Evolutionary conservation across 257 asterid genomes (phyloP), one percentile per base, ranked within the genome.

Genomic region (Eustoma russellianum): DNA sequence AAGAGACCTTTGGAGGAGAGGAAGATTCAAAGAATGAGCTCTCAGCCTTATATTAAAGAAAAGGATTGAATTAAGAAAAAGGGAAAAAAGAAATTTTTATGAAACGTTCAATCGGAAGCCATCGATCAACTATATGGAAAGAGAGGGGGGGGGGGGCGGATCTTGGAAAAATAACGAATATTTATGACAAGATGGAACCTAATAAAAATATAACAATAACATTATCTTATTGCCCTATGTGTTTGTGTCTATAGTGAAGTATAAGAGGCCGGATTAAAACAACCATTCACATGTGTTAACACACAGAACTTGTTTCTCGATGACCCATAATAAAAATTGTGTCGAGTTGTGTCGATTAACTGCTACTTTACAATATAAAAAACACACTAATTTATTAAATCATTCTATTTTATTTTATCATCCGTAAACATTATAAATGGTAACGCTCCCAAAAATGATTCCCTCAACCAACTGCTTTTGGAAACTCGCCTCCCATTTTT

Each of bases 11-110:
- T 43, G 11, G 16, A 24, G 66, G 52, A 60, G 64, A 74, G 74
- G 71, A 78, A 63, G 71, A 55, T 56, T 38, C 59, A 52, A 33
- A 71, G 41, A 48, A 55, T 17, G 60, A 56, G 63, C 59, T 52
- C 50, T 48, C 69, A 61, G 66, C 52, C 34, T 69, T 82, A 60
- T 76, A 84, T 79, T 83, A 76, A 55, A 28, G 18, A 48, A 33
- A 65, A 38, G 50, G 33, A 53, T 44, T 48, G 5, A 35, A 53
- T n/a, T 47, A 46, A 33, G 41, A 52, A 13, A 30, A 18, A 16
- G 5, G 5, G 3, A 47, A 16, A 6, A 5, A 19, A 9, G 11
- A 34, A 15, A 7, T n/a, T 14, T 33, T 11, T 30, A 52, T 12
- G 17, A 14, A 51, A 51, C 12, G 30, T 51, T 13, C 38, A 30